Conservation (phyloP, 1,284 basidiomycete genomes). For the Ceratobasidium sp. region DNA sequence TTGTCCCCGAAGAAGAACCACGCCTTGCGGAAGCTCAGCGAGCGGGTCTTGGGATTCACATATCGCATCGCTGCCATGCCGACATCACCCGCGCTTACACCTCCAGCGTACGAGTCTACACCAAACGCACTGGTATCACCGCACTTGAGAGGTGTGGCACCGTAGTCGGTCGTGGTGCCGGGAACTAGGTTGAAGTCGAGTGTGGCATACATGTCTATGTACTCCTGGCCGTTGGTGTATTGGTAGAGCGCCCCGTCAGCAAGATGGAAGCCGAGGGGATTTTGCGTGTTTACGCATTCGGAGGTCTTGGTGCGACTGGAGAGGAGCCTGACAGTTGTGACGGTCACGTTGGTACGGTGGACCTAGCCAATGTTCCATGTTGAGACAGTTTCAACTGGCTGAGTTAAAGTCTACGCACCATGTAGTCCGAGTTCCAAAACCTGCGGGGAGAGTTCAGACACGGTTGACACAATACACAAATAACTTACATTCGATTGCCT, state of each 20-base stretch:
- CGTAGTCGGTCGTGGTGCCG: slow-evolving; percentile 74
- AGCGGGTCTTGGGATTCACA: slow-evolving; percentile 67
- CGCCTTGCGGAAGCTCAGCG: slow-evolving; percentile 73
- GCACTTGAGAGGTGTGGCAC: slow-evolving; percentile 66
- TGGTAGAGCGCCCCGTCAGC: slow-evolving; percentile 74
- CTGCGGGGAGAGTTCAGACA: not conserved
- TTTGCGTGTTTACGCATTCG: slow-evolving; percentile 74
- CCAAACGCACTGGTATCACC: slow-evolving; percentile 61
- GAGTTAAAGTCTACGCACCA: slow-evolving; percentile 61
- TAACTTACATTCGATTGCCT: slow-evolving; percentile 67
- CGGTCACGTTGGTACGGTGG: slow-evolving; percentile 70
- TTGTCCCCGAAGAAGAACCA: slow-evolving; percentile 79
- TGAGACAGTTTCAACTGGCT: too few relatives aligned
- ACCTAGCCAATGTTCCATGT: slow-evolving; percentile 57
- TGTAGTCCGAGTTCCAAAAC: slow-evolving; percentile 79
- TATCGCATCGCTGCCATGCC: slow-evolving; percentile 49
- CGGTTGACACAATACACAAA: not conserved
- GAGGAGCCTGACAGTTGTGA: slow-evolving; percentile 74
- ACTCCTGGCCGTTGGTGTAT: slow-evolving; percentile 73
- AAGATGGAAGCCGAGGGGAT: slow-evolving; percentile 75
- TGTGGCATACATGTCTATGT: slow-evolving; percentile 73
- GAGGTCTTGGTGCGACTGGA: slow-evolving; percentile 72
- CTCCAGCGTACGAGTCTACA: slow-evolving; percentile 71
- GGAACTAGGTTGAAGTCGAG: slow-evolving; percentile 84
- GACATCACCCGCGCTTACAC: slow-evolving; percentile 54